Base-by-base conservation (phyloP, 805 yeast genomes). In the Ascoidea rubescens region DNA sequence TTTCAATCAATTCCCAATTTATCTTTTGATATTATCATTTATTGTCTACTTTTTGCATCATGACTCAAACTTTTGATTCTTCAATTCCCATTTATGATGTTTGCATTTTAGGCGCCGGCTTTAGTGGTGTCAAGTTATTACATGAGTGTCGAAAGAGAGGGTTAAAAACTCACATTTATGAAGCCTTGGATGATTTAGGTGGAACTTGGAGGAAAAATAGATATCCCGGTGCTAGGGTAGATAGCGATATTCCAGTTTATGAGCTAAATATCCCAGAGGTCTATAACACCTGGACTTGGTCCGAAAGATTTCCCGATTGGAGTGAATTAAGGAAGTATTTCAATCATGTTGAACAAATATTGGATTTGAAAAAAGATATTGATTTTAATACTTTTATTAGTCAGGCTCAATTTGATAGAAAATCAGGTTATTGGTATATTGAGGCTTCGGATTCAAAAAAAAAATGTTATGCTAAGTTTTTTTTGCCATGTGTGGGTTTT, bases 191-290 rank as follows among this genome's bases (percentile, higher is more conserved):
- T 10, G 53, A 48, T 49, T 45, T 58, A 14, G 60, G 59, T n/a
- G 60, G 60, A 10, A 55, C 59, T 31, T 58, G 61, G 61, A 49
- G 49, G 45, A 44, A 47, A 46, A 58, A 56, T 50, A 49, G 53
- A 5, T 58, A 58, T 47, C 60, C 61, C 31, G 61, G 61, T 17
- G 59, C 66, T 5, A 55, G 66, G 16, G 66, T 64, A 46, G 68
- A 64, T 55, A 56, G 62, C 14, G 58, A 55, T 8, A 56, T 59
- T 14, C 68, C 67, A 3, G 49, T 54, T 31, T 64, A 64, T 51
- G 63, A 63, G 50, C 54, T 64, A 16, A 51, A 55, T 42, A 55
- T 60, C 47, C 59, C 62, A 7, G 65, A 64, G 51, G 53, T 60
- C 31, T 61, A 59, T 52, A 37, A 50, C 12, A 53, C 55, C 44